Conservation (phyloP, 257 asterid genomes). For the Rauvolfia tetraphylla region DNA sequence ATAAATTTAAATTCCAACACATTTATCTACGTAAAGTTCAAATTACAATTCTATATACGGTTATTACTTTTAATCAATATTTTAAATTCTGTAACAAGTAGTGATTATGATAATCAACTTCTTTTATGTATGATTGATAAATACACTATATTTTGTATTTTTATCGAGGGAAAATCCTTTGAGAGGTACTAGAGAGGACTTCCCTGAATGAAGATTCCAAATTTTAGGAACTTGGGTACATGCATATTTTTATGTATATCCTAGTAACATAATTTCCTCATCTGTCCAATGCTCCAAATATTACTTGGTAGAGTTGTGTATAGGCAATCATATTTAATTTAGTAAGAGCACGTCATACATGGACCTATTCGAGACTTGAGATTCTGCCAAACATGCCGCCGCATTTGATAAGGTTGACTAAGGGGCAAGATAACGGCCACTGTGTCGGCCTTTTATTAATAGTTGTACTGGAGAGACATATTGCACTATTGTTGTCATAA, state of each 20-base stretch:
- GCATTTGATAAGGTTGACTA: no score
- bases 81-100: no score
- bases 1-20: background rate
- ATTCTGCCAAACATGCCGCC: no score
- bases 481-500: background rate
- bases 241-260: no score
- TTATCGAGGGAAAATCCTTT: no score
- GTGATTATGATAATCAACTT: no score
- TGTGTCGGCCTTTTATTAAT: background rate
- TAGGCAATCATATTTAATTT: no score
- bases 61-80: no score
- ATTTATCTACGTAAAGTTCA: background rate
- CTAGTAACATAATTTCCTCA: background rate
- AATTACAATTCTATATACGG: background rate
- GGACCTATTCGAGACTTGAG: no score
- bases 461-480: background rate
- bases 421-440: background rate
- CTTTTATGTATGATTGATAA: background rate
- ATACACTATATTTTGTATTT: background rate
- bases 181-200: background rate
- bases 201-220: background rate
- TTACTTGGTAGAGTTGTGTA: background rate
- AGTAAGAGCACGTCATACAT: no score
- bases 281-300: background rate
- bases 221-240: background rate